A percentile compares a stretch with the other conserved stretches of the same genome.
Evolutionary conservation across 371 early-diverging fungal genomes (phyloP).

Genomic region (Syncephalastrum monosporum): DNA sequence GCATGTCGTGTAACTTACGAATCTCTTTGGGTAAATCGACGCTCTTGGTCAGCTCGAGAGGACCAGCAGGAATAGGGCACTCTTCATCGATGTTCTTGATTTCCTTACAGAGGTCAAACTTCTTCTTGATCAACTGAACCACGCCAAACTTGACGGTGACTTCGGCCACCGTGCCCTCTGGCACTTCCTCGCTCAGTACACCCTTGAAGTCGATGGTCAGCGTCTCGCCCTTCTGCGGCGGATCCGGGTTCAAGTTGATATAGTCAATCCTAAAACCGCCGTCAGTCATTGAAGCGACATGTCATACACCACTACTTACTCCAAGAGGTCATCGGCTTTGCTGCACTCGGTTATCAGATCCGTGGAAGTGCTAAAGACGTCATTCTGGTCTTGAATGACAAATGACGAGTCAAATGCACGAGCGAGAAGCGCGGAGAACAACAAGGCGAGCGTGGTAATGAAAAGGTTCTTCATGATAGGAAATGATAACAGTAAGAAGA

Average conservation of each 20-base stretch:
- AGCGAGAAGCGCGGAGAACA: no score
- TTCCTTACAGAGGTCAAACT: constrained; percentile 56
- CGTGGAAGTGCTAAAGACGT: background rate
- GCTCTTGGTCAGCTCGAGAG: constrained; percentile 33
- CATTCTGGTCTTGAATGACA: constrained; percentile 8
- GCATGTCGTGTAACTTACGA: constrained; percentile 31
- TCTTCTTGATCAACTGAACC: constrained; percentile 35
- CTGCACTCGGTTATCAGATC: constrained; percentile 11
- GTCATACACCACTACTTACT: constrained; percentile 8
- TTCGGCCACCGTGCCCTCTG: constrained; percentile 48
- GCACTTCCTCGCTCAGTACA: constrained; percentile 34
- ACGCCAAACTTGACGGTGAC: constrained; percentile 53
- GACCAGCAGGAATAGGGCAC: constrained; percentile 57
- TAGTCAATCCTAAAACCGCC: constrained; percentile 32
- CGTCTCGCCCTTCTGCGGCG: constrained; percentile 42
- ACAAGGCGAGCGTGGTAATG: no score
- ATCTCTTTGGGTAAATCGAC: constrained; percentile 59
- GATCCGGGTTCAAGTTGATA: constrained; percentile 54
- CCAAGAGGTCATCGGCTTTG: constrained; percentile 9
- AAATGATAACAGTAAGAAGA: no score
- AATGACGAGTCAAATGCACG: background rate
- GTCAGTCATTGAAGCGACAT: background rate
- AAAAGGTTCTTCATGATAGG: no score
- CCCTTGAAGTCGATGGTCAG: constrained; percentile 57
- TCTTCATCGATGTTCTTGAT: constrained; percentile 44